Conservation (phyloP, 257 asterid species). For the Solanum clarkiae region DNA sequence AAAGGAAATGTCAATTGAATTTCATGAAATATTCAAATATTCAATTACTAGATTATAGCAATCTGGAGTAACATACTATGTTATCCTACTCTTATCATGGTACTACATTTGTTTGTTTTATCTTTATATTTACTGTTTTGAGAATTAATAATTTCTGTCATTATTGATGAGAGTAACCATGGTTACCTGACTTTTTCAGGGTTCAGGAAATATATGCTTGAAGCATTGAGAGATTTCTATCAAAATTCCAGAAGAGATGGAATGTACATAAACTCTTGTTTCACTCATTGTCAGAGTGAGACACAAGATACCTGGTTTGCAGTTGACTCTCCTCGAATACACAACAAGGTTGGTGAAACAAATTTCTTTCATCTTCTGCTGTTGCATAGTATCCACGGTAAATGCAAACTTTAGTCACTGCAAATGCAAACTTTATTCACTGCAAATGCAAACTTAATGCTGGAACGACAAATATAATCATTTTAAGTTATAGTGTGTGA, state of each 20-base stretch:
- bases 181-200: slow-evolving; percentile 23
- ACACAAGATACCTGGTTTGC: slow-evolving; percentile 79
- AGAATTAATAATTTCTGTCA: neutral
- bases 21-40: neutral
- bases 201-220: slow-evolving; percentile 71
- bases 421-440: neutral
- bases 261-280: slow-evolving; percentile 83
- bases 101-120: neutral
- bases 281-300: slow-evolving; percentile 93
- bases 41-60: neutral
- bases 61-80: neutral
- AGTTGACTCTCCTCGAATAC: slow-evolving; percentile 59
- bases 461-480: neutral
- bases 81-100: neutral
- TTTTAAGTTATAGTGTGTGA: neutral
- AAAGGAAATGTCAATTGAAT: neutral
- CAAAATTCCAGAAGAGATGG: slow-evolving; percentile 66
- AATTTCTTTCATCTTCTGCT: neutral
- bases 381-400: no score
- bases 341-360: slow-evolving; percentile 41
- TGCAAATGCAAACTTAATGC: neutral
- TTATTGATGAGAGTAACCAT: neutral
- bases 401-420: no score
- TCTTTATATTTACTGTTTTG: neutral
- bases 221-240: slow-evolving; percentile 33